phyloP scores from a whole-genome alignment of 345 rosid genomes.

The Raphanus raphanistrum region DNA sequence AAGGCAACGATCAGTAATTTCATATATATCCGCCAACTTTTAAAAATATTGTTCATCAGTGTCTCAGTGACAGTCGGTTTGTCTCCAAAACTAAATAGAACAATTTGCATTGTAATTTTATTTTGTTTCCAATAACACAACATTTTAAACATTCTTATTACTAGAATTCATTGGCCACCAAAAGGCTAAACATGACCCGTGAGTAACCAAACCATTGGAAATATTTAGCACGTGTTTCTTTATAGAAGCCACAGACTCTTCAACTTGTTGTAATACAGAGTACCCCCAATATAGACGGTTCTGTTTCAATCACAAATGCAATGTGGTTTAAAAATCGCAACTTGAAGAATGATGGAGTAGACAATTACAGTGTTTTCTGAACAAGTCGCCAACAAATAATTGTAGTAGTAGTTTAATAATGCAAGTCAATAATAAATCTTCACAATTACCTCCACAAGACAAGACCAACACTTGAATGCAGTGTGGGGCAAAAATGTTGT shows the following conservation, averaged over 20 bases:
- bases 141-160: background rate
- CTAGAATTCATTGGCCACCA: background rate
- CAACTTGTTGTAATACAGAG: background rate
- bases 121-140: background rate
- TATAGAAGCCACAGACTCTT: background rate
- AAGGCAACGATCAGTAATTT: background rate
- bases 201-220: background rate
- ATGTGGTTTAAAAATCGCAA: background rate
- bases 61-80: background rate
- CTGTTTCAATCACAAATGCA: background rate
- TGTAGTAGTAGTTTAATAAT: background rate
- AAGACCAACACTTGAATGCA: background rate
- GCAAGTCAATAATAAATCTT: background rate
- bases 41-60: too few species aligned
- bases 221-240: constrained; percentile 2
- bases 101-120: background rate
- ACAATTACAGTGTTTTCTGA: background rate
- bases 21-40: too few species aligned
- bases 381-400: background rate
- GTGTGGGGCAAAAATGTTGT: background rate
- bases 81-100: background rate
- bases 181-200: background rate
- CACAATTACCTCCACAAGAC: background rate
- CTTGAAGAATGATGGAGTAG: background rate
- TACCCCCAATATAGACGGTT: background rate